Conservation (phyloP, 2,329 filamentous ascomycete genomes). For the Aspergillus puulaauensis region DNA sequence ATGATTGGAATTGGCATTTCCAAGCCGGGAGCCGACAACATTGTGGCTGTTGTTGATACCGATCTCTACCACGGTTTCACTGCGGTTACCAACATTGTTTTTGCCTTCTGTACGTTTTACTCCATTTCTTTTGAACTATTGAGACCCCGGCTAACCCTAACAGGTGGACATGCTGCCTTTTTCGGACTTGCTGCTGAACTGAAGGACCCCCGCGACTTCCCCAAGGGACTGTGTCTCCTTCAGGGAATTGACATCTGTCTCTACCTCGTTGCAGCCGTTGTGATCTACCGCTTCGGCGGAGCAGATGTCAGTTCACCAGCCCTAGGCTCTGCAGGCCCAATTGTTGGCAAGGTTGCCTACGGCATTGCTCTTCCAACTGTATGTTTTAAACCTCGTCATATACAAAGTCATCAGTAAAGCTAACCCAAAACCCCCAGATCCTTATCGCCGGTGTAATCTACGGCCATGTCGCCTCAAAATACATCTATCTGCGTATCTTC, state of each 20-base stretch:
- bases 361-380: conserved; percentile 66
- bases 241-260: conserved; percentile 60
- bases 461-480: conserved; percentile 65
- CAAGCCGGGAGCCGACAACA: conserved; percentile 36
- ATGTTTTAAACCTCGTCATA: conserved; percentile 8
- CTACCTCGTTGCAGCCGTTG: conserved; percentile 64
- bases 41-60: conserved; percentile 42
- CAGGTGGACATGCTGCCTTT: conserved; percentile 64
- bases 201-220: conserved; percentile 59
- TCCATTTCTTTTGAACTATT: conserved; percentile 43
- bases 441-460: conserved; percentile 71
- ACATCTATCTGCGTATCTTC: conserved; percentile 65
- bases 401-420: background rate
- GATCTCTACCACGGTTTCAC: conserved; percentile 58
- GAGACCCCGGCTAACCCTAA: conserved; percentile 49
- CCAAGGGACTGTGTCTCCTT: conserved; percentile 62
- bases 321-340: conserved; percentile 58
- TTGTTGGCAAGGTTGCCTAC: conserved; percentile 65
- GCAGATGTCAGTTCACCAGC: conserved; percentile 63
- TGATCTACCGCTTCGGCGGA: conserved; percentile 69
- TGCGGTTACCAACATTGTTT: conserved; percentile 66
- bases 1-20: conserved; percentile 64
- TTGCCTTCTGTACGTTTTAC: conserved; percentile 61
- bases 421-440: conserved; percentile 43
- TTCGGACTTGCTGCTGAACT: conserved; percentile 67